Evolutionary conservation across 176 grass and related monocot genomes (phyloP).

Genomic region (Lolium rigidum): DNA sequence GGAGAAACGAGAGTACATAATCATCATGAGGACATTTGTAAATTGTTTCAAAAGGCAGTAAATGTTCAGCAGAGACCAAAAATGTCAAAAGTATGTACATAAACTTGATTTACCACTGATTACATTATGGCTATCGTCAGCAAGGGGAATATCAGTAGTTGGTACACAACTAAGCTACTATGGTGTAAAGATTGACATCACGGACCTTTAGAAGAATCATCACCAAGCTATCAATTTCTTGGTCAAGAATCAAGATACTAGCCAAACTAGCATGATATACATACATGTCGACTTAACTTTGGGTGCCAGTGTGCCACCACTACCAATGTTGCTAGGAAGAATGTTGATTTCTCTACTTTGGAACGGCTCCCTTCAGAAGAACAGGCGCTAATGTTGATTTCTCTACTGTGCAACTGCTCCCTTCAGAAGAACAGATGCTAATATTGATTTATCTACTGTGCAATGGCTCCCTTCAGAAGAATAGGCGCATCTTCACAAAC

Average conservation of each 20-base stretch:
- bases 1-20: neutral
- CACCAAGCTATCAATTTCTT: neutral
- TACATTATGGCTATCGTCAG: conserved; percentile 22
- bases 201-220: conserved; percentile 1
- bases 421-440: too few species aligned
- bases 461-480: neutral
- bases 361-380: neutral
- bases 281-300: neutral
- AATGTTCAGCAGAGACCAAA: conserved; percentile 4
- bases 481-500: neutral
- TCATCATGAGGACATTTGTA: neutral
- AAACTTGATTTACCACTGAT: conserved; percentile 28
- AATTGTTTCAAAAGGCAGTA: neutral
- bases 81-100: neutral
- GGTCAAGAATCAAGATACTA: neutral
- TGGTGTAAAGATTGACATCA: neutral
- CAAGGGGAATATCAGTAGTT: conserved; percentile 17
- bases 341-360: neutral
- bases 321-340: neutral
- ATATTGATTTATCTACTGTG: neutral
- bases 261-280: neutral
- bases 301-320: neutral
- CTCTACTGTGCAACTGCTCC: too few species aligned
- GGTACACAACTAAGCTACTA: conserved; percentile 2
- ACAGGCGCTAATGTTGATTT: neutral